Evolutionary conservation across 352 stramenopile species (phyloP).

Genomic region (Globisporangium polare): DNA sequence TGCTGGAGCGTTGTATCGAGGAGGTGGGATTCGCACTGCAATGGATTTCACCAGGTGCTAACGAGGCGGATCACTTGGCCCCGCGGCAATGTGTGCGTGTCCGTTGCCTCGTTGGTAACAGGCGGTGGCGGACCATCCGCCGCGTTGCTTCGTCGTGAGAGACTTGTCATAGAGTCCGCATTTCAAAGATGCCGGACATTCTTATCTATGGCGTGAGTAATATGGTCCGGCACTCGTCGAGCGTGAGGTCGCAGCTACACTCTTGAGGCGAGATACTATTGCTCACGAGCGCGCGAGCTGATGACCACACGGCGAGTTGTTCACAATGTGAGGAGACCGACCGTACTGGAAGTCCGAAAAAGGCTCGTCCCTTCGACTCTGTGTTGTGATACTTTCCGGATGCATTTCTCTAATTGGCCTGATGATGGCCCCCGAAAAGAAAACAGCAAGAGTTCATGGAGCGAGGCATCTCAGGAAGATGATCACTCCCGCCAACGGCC

Average conservation of each 20-base stretch:
- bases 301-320: background rate
- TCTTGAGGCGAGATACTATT: background rate
- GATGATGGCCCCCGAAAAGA: no score
- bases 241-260: background rate
- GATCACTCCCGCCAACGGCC: background rate
- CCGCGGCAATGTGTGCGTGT: no score
- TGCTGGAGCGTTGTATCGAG: background rate
- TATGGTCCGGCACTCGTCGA: background rate
- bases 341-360: no score
- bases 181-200: no score
- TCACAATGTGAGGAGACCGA: background rate
- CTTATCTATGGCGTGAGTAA: background rate
- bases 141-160: background rate
- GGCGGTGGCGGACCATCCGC: background rate
- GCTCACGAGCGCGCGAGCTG: background rate
- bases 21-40: no score
- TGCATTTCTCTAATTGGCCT: no score
- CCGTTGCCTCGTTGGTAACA: no score
- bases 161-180: no score
- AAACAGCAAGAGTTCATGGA: background rate
- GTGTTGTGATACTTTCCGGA: no score
- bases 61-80: no score
- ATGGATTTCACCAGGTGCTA: no score
- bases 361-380: no score
- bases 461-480: background rate